A percentile compares a stretch with the other conserved stretches of the same genome.
Evolutionary conservation across 2,329 filamentous ascomycete species (phyloP).

Genomic region (Colletotrichum sp.): DNA sequence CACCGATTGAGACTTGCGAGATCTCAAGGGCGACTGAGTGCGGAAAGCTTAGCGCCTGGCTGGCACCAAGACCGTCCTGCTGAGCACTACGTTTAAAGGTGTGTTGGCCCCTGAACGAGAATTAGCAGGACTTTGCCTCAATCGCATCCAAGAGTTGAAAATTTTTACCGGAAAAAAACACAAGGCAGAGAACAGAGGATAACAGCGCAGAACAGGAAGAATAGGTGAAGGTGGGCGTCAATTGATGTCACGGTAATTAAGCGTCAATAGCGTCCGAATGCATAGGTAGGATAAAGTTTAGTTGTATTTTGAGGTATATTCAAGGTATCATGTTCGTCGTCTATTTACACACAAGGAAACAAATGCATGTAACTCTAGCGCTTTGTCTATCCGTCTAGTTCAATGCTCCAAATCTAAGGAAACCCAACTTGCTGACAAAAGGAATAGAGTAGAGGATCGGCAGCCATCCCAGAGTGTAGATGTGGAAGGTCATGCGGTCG

Average conservation of each 20-base stretch:
- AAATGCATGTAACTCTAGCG: background rate
- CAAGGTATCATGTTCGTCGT: background rate
- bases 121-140: background rate
- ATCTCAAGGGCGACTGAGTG: too few relatives aligned
- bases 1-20: too few relatives aligned
- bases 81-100: too few relatives aligned
- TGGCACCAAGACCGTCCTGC: too few relatives aligned
- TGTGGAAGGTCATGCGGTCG: background rate
- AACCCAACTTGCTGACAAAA: background rate
- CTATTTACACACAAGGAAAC: background rate
- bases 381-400: background rate
- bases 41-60: too few relatives aligned
- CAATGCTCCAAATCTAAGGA: background rate
- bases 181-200: too few relatives aligned
- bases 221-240: background rate
- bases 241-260: background rate
- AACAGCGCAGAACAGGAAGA: background rate
- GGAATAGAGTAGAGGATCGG: background rate
- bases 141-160: background rate
- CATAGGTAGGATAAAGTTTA: background rate
- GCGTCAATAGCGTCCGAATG: too few relatives aligned
- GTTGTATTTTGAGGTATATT: background rate
- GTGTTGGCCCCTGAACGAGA: too few relatives aligned
- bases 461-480: background rate
- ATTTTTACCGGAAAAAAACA: too few relatives aligned